phyloP scores from a whole-genome alignment of 148 eudicot species.

The Vaccinium myrtillus region DNA sequence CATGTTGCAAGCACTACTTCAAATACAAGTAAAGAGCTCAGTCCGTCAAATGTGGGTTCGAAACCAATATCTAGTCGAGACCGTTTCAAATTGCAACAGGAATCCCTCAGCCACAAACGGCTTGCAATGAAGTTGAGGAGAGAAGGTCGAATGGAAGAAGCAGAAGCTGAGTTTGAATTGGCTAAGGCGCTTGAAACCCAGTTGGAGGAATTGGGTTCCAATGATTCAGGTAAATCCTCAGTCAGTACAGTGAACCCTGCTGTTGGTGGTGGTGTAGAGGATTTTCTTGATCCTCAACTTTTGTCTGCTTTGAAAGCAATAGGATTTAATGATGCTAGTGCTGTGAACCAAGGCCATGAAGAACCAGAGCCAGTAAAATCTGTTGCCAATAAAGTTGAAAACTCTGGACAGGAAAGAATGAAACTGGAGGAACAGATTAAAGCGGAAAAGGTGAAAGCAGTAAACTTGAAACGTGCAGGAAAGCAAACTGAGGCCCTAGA shows the following conservation, averaged over 20 bases:
- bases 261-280: conserved; percentile 59
- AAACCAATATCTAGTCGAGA: conserved; percentile 65
- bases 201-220: conserved; percentile 55
- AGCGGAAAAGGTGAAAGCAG: conserved; percentile 74
- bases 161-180: conserved; percentile 75
- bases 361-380: conserved; percentile 34
- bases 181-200: conserved; percentile 57
- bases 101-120: conserved; percentile 80
- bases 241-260: conserved; percentile 30
- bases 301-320: conserved; percentile 73
- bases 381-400: conserved; percentile 29
- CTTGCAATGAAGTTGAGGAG: conserved; percentile 74
- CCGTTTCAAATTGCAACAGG: conserved; percentile 75
- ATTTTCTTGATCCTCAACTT: conserved; percentile 90
- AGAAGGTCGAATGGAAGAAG: conserved; percentile 86
- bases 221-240: conserved; percentile 28
- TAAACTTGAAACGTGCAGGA: conserved; percentile 77
- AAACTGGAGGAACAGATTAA: conserved; percentile 73
- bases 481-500: conserved; percentile 86
- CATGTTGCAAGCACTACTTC: conserved; percentile 32
- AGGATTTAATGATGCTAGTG: conserved; percentile 51
- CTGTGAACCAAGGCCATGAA: conserved; percentile 23
- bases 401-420: conserved; percentile 38
- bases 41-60: conserved; percentile 33
- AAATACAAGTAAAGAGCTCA: conserved; percentile 32